Evolutionary conservation across 352 stramenopile species (phyloP).

Genomic region (Globisporangium sylvaticum): DNA sequence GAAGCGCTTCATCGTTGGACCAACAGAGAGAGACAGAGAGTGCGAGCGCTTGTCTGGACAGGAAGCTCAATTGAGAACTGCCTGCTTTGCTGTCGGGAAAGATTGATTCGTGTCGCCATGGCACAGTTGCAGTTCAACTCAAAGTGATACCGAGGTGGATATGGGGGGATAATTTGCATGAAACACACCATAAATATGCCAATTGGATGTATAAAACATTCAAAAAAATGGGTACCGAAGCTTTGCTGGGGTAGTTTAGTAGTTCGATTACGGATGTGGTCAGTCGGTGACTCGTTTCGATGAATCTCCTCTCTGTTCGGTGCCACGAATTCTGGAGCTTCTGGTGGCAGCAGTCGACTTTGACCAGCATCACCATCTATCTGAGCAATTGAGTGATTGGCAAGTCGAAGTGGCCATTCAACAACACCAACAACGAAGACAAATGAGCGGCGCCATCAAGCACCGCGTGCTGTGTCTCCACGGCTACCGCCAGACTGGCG

Average conservation of each 20-base stretch:
- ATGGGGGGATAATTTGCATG: background rate
- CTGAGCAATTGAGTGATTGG: background rate
- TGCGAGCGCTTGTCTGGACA: background rate
- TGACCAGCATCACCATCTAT: background rate
- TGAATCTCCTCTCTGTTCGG: background rate
- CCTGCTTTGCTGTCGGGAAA: background rate
- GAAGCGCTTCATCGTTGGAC: constrained; percentile 5
- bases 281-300: background rate
- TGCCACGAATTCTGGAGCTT: background rate
- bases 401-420: background rate
- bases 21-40: background rate
- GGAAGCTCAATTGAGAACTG: constrained; percentile 5
- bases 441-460: constrained; percentile 30
- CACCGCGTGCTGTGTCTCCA: constrained; percentile 79
- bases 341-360: constrained; percentile 1
- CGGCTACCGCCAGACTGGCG: constrained; percentile 73
- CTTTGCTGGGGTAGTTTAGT: background rate
- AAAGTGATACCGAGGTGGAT: background rate
- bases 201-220: background rate
- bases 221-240: background rate
- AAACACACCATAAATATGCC: background rate
- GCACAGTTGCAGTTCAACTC: constrained; percentile 3
- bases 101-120: constrained; percentile 9
- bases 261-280: background rate
- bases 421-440: constrained; percentile 9